phyloP scores from a whole-genome alignment of 1,139 yeast species.

The Blastobotrys indianensis region DNA sequence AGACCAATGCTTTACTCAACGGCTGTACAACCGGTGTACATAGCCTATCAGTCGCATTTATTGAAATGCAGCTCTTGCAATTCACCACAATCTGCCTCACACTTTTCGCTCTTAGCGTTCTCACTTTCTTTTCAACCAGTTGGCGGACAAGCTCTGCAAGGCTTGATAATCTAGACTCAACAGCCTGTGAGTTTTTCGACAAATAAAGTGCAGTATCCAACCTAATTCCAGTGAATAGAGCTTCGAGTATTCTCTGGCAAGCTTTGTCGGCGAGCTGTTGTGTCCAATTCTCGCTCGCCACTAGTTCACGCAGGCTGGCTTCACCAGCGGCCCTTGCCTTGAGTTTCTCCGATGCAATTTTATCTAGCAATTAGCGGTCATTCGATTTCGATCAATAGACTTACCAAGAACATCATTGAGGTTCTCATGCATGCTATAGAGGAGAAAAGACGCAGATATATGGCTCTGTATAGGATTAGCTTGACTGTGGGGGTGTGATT shows the following conservation, averaged over 20 bases:
- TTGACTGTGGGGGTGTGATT: not conserved
- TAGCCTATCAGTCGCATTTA: constrained; percentile 7
- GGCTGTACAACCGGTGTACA: constrained; percentile 18
- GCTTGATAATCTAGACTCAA: constrained; percentile 10
- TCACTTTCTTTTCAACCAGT: constrained; percentile 11
- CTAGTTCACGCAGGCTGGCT: constrained; percentile 8
- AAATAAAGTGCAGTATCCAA: constrained; percentile 6
- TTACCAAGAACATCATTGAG: no score
- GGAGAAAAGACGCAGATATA: no score
- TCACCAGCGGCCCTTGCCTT: constrained; percentile 14
- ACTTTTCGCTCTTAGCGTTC: constrained; percentile 13
- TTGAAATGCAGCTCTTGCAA: constrained; percentile 13
- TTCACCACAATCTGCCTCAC: constrained; percentile 11
- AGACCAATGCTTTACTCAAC: constrained; percentile 14
- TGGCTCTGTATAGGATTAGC: not conserved
- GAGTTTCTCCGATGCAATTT: constrained; percentile 14
- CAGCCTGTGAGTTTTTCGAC: not conserved
- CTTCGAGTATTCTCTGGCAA: constrained; percentile 10
- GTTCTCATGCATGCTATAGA: no score
- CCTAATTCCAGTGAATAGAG: constrained; percentile 8
- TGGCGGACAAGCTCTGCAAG: constrained; percentile 12
- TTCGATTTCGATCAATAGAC: not conserved
- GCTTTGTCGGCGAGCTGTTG: constrained; percentile 11
- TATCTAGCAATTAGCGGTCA: constrained; percentile 6
- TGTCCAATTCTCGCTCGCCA: constrained; percentile 6